Evolutionary conservation across 257 asterid species (phyloP).

Genomic region (Plantago major): DNA sequence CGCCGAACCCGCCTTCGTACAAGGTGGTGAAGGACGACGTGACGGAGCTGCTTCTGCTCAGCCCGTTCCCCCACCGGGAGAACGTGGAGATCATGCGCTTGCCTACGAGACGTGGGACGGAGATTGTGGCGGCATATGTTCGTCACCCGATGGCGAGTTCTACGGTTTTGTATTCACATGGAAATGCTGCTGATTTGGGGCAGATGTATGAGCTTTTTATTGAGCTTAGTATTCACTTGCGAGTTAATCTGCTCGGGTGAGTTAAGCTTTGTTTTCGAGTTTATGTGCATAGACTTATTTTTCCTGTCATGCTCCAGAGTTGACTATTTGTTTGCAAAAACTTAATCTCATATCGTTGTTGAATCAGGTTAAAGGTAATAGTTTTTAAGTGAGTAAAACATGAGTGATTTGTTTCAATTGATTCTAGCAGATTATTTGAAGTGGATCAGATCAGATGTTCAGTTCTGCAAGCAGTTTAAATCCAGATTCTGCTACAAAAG

Average conservation of each 20-base stretch:
- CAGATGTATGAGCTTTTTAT: slow-evolving; percentile 95
- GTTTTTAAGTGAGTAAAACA: too few relatives aligned
- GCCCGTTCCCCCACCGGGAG: slow-evolving; percentile 87
- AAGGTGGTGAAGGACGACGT: slow-evolving; percentile 67
- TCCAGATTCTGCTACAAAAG: too few relatives aligned
- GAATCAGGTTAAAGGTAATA: too few relatives aligned
- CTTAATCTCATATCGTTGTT: too few relatives aligned
- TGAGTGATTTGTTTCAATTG: too few relatives aligned
- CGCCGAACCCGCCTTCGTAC: slow-evolving; percentile 94
- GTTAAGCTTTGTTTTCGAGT: too few relatives aligned
- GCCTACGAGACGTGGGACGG: slow-evolving; percentile 78
- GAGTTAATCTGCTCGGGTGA: slow-evolving; percentile 94
- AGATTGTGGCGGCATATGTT: slow-evolving; percentile 78
- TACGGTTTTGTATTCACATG: slow-evolving; percentile 85
- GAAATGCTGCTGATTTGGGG: slow-evolving; percentile 97
- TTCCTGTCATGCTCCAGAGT: too few relatives aligned
- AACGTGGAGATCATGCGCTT: slow-evolving; percentile 81
- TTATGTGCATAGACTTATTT: too few relatives aligned
- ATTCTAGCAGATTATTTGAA: too few relatives aligned
- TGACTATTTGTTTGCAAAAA: too few relatives aligned
- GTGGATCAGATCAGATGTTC: too few relatives aligned
- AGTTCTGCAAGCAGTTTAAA: too few relatives aligned
- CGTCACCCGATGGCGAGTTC: slow-evolving; percentile 88
- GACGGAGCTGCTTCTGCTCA: slow-evolving; percentile 70
- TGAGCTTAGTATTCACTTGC: slow-evolving; percentile 85